phyloP scores from a whole-genome alignment of 805 yeast species.

The Wickerhamiella cacticola region DNA sequence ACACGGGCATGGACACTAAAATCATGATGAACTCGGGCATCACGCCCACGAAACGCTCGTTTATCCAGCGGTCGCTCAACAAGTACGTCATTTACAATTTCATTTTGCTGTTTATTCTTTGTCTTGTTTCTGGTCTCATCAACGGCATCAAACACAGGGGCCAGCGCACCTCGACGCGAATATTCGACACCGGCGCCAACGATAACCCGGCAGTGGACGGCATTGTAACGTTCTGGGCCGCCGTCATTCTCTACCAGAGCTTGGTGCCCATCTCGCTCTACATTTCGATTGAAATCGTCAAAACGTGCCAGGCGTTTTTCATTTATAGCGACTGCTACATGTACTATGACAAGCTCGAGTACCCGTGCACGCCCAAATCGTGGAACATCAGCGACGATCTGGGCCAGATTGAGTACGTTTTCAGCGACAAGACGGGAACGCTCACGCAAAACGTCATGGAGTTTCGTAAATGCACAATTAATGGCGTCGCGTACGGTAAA shows the following conservation, averaged over 20 bases:
- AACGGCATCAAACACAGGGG: slow-evolving; percentile 52
- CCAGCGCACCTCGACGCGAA: slow-evolving; percentile 36
- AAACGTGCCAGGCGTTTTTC: slow-evolving; percentile 63
- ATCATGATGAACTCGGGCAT: slow-evolving; percentile 68
- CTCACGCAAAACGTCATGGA: slow-evolving; percentile 76
- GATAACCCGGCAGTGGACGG: slow-evolving; percentile 54
- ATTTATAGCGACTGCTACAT: slow-evolving; percentile 57
- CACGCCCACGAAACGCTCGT: slow-evolving; percentile 62
- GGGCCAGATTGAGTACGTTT: slow-evolving; percentile 72
- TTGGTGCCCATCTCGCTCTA: slow-evolving; percentile 72
- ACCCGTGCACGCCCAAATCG: slow-evolving; percentile 67
- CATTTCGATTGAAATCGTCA: slow-evolving; percentile 66
- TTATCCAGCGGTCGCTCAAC: slow-evolving; percentile 54
- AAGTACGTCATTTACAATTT: slow-evolving; percentile 55
- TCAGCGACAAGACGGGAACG: slow-evolving; percentile 78
- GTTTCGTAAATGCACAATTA: slow-evolving; percentile 62
- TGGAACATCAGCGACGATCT: slow-evolving; percentile 78
- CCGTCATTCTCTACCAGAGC: slow-evolving; percentile 60
- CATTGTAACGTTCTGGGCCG: slow-evolving; percentile 55
- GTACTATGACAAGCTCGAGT: slow-evolving; percentile 58
- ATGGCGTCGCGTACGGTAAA: slow-evolving; percentile 54
- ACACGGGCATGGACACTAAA: slow-evolving; percentile 66
- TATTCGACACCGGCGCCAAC: slow-evolving; percentile 47
- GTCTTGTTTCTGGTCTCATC: slow-evolving; percentile 57
- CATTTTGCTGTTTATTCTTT: slow-evolving; percentile 45